Evolutionary conservation across 306 rosid genomes (phyloP).

Genomic region (Alnus glutinosa): DNA sequence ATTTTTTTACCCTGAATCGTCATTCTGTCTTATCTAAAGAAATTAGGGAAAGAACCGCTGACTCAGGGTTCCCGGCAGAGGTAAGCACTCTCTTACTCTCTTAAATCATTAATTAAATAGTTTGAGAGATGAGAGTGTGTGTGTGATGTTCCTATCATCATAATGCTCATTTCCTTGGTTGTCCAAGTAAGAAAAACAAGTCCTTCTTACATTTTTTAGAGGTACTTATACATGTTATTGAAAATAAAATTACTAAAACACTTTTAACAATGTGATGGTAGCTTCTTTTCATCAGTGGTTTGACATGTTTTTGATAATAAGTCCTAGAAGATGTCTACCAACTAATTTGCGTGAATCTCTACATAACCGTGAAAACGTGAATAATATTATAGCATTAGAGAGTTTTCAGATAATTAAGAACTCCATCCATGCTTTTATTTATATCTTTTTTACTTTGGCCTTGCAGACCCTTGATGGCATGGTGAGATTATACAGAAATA

Average conservation of each 20-base stretch:
- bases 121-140: conserved; percentile 1
- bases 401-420: conserved; percentile 2
- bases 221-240: not conserved
- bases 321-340: no score
- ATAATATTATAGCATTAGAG: not conserved
- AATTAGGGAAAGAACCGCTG: conserved; percentile 37
- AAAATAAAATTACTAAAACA: not conserved
- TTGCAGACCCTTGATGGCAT: conserved; percentile 73
- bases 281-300: conserved; percentile 13
- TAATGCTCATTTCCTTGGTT: conserved; percentile 3
- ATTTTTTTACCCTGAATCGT: conserved; percentile 59
- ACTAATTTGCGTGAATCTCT: not conserved
- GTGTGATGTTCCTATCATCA: conserved; percentile 9
- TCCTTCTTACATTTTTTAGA: not conserved
- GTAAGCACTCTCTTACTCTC: conserved; percentile 33
- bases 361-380: conserved; percentile 6
- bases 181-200: not conserved
- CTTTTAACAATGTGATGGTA: not conserved
- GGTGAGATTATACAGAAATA: conserved; percentile 50
- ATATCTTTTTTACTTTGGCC: conserved; percentile 26
- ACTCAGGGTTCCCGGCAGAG: conserved; percentile 52
- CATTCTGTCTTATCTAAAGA: conserved; percentile 46
- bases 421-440: conserved; percentile 9
- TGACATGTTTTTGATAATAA: not conserved
- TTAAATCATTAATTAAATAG: not conserved